Evolutionary conservation across 108 stramenopile species (phyloP), one percentile per base, ranked within the genome.

Genomic region (Parmales sp.): DNA sequence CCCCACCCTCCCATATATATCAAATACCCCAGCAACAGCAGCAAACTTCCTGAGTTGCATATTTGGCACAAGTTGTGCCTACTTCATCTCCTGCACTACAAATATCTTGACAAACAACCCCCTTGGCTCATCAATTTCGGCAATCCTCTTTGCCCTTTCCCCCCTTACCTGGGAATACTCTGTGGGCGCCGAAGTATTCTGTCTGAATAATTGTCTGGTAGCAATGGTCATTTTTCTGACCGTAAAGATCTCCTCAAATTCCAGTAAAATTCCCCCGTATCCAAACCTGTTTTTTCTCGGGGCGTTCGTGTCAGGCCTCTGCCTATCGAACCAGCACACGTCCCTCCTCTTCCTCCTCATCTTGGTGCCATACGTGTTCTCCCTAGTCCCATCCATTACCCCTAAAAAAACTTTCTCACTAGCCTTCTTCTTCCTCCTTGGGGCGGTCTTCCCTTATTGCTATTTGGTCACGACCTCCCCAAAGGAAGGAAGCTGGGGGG

Each of bases 301-400:
- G 1, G 80, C 82, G 20, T 39, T 81, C 25, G 22, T 80, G 3
- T 49, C 71, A 22, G 83, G 83, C n/a, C 73, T 84, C 23, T 74
- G 74, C 9, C 60, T 82, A 13, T 78, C 70, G 54, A 84, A 84
- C 68, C 83, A 84, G 77, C 83, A 84, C 77, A 84, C 83, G 18
- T 34, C 65, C 13, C 60, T 82, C 31, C 67, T 84, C 38, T 74
- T 71, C 67, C 72, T 51, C 4, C 37, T 34, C 5, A 72, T 73
- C 31, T 63, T 84, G 0, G 65, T 51, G 0, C 38, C 36, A 8
- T 76, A 66, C 41, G 44, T 76, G 13, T 43, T 74, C 4, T 31
- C 9, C 29, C 31, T 34, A 26, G 13, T 60, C 31, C n/a, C n/a
- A n/a, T n/a, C n/a, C n/a, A n/a, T n/a, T n/a, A n/a, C n/a, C n/a